Base-by-base conservation (phyloP, 2,329 filamentous ascomycete species). In the Ophiostoma montium region DNA sequence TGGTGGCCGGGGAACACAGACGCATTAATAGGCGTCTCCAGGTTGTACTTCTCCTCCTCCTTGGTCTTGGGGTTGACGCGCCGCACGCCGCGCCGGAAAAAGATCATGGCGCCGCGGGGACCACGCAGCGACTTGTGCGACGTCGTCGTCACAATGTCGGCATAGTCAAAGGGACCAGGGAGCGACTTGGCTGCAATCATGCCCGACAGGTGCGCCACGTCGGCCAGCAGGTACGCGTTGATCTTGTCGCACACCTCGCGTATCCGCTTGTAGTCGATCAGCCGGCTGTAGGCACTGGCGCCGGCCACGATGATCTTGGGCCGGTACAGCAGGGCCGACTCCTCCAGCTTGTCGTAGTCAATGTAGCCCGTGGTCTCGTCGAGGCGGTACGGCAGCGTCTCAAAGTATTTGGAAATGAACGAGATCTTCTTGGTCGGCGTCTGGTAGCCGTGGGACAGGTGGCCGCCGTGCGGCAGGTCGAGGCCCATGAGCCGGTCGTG, bases 1-100 rank as follows among this genome's bases (percentile, higher is more conserved):
- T 98, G 92, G 68, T 98, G 92, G 50, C 92, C 92, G 15, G 92
- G 92, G 74, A 98, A 98, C 53, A 98, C 92, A 50, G 90, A 95
- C 59, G 80, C 78, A 70, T 98, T 98, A 70, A 98, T 98, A 50
- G 89, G 86, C 27, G 75, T 76, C 66, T 96, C 92, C 38, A 98
- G 82, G 61, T 95, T 82, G 69, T 95, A 98, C 63, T 86, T 67
- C 58, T 84, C 80, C 61, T 94, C 81, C 64, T 84, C 82, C 62
- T 88, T 89, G 45, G 83, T 87, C 75, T 94, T 95, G 53, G 82
- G 69, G 65, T 94, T 84, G 47, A 82, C 79, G 63, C 78, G 81
- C 58, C 90, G 77, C 32, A 95, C 84, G 55, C 92, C 92, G 68
- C 86, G 94, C 59, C 92, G 84, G 80, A 82, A 98, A 76, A 98